Evolutionary conservation across 805 yeast genomes (phyloP).

Genomic region (Wickerhamiella hasegawae): DNA sequence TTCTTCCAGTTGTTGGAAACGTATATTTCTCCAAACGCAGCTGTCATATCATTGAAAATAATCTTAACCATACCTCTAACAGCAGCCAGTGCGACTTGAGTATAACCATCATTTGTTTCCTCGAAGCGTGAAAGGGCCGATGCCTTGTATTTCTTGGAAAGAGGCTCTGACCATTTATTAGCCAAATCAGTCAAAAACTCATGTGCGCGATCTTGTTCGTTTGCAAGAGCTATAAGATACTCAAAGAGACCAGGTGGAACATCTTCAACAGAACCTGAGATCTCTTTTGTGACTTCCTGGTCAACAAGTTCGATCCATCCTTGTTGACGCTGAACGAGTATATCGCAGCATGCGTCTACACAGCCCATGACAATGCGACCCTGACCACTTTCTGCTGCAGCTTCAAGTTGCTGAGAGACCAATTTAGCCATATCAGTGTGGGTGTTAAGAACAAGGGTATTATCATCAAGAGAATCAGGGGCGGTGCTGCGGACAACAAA

Average conservation of each 20-base stretch:
- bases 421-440: conserved; percentile 65
- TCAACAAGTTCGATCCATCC: conserved; percentile 44
- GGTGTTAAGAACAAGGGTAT: conserved; percentile 52
- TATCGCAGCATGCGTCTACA: conserved; percentile 48
- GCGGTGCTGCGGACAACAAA: conserved; percentile 53
- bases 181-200: conserved; percentile 56
- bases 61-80: conserved; percentile 40
- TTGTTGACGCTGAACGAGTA: conserved; percentile 44
- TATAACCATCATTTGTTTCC: conserved; percentile 63
- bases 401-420: conserved; percentile 80
- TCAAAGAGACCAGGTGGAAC: conserved; percentile 68
- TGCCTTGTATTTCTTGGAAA: conserved; percentile 44
- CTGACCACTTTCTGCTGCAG: conserved; percentile 72
- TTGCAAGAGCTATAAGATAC: conserved; percentile 67
- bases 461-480: conserved; percentile 57
- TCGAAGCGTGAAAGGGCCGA: conserved; percentile 43
- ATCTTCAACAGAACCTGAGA: conserved; percentile 23
- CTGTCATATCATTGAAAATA: conserved; percentile 54
- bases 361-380: conserved; percentile 68
- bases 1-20: conserved; percentile 52
- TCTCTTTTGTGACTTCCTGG: conserved; percentile 21
- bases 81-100: conserved; percentile 53
- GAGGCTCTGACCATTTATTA: conserved; percentile 45
- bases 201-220: conserved; percentile 64
- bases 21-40: conserved; percentile 46